Percentiles rank a stretch among this genome's conserved stretches.
phyloP scores from a whole-genome alignment of 257 asterid genomes.

The Rubia yunnanensis region DNA sequence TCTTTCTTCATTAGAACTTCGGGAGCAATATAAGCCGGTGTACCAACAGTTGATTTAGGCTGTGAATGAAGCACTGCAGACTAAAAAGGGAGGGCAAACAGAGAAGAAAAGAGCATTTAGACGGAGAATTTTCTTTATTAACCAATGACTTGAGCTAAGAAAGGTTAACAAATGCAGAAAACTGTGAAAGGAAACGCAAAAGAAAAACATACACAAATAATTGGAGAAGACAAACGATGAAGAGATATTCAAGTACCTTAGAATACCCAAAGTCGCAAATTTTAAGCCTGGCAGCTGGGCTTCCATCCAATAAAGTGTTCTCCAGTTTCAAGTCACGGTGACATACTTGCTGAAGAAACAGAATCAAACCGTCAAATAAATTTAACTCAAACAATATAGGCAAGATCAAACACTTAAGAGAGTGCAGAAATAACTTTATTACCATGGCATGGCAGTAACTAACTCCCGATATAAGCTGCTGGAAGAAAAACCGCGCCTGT shows the following conservation, averaged over 20 bases:
- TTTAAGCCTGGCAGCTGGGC: conserved; percentile 88
- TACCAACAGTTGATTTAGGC: conserved; percentile 99
- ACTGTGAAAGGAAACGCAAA: not conserved
- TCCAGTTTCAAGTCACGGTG: conserved; percentile 95
- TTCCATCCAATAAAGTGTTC: conserved; percentile 90
- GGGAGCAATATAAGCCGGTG: conserved; percentile 99
- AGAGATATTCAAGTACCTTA: conserved; percentile 43
- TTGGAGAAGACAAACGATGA: not conserved
- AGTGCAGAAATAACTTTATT: conserved; percentile 9
- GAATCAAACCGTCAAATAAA: conserved; percentile 1
- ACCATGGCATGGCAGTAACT: conserved; percentile 98
- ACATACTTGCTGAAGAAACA: conserved; percentile 74
- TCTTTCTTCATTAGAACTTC: conserved; percentile 93
- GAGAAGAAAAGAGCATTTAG: not conserved
- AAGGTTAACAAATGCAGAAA: not conserved
- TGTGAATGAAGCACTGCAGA: conserved; percentile 98
- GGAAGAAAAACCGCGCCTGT: conserved; percentile 95
- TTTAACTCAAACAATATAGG: not conserved
- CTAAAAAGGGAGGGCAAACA: conserved; percentile 28
- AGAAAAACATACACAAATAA: not conserved
- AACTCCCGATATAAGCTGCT: conserved; percentile 97
- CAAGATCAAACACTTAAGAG: not conserved
- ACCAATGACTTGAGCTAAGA: not conserved
- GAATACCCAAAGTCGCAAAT: conserved; percentile 98
- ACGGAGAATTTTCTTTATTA: not conserved